Base-by-base conservation (phyloP, 192 early-diverging fungal species). In the Coemansia sp. region DNA sequence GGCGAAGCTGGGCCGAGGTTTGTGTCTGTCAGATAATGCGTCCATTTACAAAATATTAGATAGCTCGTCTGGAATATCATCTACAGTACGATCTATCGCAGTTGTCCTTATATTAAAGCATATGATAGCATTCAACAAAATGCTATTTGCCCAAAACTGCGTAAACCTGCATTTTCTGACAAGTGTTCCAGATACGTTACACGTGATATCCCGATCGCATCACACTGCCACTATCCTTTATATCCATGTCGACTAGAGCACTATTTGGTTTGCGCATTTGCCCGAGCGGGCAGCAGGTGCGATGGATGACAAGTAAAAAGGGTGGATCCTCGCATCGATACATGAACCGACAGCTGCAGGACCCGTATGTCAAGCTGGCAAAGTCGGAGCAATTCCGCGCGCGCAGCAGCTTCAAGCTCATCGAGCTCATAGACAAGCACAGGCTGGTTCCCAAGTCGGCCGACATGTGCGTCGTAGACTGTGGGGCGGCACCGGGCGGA, bases 331-430 rank as follows among this genome's bases (percentile, higher is more conserved):
- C 88, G 56, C 77, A 85, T 33, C 64, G 87, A 57, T 94, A 92
- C 88, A 63, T 87, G 48, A 62, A 79, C 34, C 85, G 93, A 27
- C 91, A 93, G 70, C 53, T 63, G 16, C 72, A 81, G 2, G 93
- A 94, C 67, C 84, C 82, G n/a, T 94, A 84, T 75, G 88, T 90
- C n/a, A 84, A 80, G 50, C 60, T 75, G 40, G 88, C 87, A 7
- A 60, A 78, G 11, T 24, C 70, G 6, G 84, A 89, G 48, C 81
- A 87, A 21, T 91, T 86, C 65, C 86, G 92, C n/a, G 84, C 88
- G 6, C 86, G 93, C 14, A 89, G 91, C 59, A 88, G 88, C 41
- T 93, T 86, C 82, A 95, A 95, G 74, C 81, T 95, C 17, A 42
- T 85, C 5, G 84, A 86, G 61, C 59, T 90, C 34, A 69, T 87